Conservation (phyloP, 225 moss, liverwort and hornwort genomes). For the Pseudoscleropodium purum region DNA sequence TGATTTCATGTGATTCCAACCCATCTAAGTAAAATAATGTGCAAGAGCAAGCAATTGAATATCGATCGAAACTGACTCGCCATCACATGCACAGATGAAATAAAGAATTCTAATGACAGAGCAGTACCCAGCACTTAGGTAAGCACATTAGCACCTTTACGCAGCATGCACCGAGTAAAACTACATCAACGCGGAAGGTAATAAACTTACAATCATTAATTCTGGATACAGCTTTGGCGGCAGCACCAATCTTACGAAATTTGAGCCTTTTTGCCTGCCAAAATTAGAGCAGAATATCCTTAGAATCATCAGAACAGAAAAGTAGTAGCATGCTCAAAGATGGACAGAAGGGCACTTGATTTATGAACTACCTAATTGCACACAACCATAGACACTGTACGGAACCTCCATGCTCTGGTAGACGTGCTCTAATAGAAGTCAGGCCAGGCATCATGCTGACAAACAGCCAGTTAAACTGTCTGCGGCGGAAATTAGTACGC, state of each 20-base stretch:
- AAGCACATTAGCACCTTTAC: background rate
- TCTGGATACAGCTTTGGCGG: constrained; percentile 18
- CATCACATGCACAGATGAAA: background rate
- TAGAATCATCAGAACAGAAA: background rate
- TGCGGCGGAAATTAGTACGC: background rate
- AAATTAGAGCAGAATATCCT: background rate
- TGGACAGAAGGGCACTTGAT: background rate
- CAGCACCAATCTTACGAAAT: constrained; percentile 8
- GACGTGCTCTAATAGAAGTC: background rate
- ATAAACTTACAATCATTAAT: constrained; percentile 19
- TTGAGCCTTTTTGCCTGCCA: background rate
- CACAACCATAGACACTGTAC: background rate
- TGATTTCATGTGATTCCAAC: background rate
- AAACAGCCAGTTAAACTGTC: background rate
- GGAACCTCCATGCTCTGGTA: background rate
- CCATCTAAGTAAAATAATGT: background rate
- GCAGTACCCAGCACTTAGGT: background rate
- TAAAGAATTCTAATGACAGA: background rate
- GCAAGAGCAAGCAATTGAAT: background rate
- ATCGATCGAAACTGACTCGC: background rate
- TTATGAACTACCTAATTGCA: background rate
- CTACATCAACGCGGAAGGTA: background rate
- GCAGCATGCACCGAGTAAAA: background rate
- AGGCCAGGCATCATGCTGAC: background rate
- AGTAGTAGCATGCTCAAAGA: background rate